Base-by-base conservation (phyloP, 78 protist species). In the Dictyostelium brefeldianum region DNA sequence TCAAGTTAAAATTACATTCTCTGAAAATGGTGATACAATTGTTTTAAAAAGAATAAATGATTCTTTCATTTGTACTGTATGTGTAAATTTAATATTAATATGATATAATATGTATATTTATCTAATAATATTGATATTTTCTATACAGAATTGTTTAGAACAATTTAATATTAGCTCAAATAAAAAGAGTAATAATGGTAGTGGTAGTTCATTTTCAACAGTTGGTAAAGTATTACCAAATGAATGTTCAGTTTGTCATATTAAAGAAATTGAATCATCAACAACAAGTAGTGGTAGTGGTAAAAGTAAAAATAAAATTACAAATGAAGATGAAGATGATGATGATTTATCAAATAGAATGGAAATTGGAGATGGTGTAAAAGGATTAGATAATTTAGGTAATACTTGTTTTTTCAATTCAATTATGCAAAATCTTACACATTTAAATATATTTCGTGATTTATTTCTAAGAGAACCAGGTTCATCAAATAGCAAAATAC, bases 341-440 rank as follows among this genome's bases (percentile, higher is more conserved):
- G 79, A 73, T 3, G 54, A 41, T 51, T 59, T 20, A 11, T 41
- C 51, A 15, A 53, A 41, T 53, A 67, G 31, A 31, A 65, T 12
- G 22, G 54, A 53, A 22, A 87, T 87, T 48, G 75, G 84, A 3
- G 70, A 47, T 67, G 95, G 95, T 50, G 18, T 90, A 4, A 90
- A 90, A 36, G 95, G 95, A 20, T 43, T 90, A 50, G 56, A 78
- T 46, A 90, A 90, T 79, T 54, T 90, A 31, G 95, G 95, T 4
- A 90, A 90, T 25, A 90, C 95, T 46, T 90, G 95, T 48, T 90
- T 90, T 73, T 90, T 90, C 43, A 90, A 90, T 47, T 90, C 95
- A 4, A 79, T 90, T 22, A 73, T 90, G 81, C 95, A 90, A 57
- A 90, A 90, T 67, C 47, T 90, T 11, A 90, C 89, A 25, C 90